Evolutionary conservation across 352 stramenopile species (phyloP).

Genomic region (Pythium chondricola): DNA sequence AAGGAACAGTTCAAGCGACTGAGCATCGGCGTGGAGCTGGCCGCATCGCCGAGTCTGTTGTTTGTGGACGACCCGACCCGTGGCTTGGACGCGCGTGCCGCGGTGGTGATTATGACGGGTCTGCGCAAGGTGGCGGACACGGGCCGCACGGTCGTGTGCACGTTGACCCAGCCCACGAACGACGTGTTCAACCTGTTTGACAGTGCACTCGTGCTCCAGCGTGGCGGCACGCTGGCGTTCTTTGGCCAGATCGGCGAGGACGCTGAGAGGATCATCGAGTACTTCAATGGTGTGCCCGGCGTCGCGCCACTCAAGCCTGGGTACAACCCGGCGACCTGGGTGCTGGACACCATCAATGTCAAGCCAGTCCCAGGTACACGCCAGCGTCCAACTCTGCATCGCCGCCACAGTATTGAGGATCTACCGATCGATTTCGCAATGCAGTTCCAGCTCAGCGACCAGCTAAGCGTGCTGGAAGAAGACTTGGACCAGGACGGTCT

Average conservation of each 20-base stretch:
- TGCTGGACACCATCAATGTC: slow-evolving; percentile 37
- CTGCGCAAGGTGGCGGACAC: slow-evolving; percentile 60
- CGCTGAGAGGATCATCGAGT: slow-evolving; percentile 22
- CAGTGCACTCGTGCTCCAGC: slow-evolving; percentile 55
- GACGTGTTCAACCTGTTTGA: slow-evolving; percentile 81
- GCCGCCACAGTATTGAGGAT: background rate
- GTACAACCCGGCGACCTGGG: slow-evolving; percentile 63
- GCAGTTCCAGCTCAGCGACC: slow-evolving; percentile 29
- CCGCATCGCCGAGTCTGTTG: slow-evolving; percentile 56
- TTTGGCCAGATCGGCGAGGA: slow-evolving; percentile 31
- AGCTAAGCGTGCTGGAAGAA: slow-evolving; percentile 33
- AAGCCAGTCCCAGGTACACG: no score
- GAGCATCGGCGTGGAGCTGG: slow-evolving; percentile 80
- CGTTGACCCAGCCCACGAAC: slow-evolving; percentile 77
- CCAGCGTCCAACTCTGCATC: slow-evolving; percentile 8
- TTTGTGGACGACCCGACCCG: slow-evolving; percentile 63
- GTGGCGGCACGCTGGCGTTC: slow-evolving; percentile 27
- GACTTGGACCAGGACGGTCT: slow-evolving; percentile 40
- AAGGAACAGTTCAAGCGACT: slow-evolving; percentile 29
- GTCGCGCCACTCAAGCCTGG: slow-evolving; percentile 27
- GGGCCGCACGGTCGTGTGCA: slow-evolving; percentile 69
- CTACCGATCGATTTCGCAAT: slow-evolving; percentile 20
- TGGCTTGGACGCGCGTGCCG: slow-evolving; percentile 9
- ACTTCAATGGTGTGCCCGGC: slow-evolving; percentile 44
- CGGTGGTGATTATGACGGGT: slow-evolving; percentile 51